Conservation (phyloP, 1,284 basidiomycete species). For the Puccinia horiana region DNA sequence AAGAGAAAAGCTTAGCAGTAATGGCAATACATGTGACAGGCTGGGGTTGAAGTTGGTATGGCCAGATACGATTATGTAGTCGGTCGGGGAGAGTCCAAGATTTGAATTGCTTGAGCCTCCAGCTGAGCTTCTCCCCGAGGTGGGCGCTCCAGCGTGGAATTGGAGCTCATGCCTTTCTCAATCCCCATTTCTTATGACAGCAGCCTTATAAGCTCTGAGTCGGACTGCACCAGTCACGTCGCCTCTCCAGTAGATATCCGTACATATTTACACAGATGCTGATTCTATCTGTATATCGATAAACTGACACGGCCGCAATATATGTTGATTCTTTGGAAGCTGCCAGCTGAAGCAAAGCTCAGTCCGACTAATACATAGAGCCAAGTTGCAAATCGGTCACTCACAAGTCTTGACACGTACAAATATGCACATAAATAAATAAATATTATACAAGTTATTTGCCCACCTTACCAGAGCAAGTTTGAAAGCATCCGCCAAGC, state of each 20-base stretch:
- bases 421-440: neutral
- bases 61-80: too few relatives aligned
- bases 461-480: constrained; percentile 6
- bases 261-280: neutral
- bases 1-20: neutral
- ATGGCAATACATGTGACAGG: neutral
- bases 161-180: neutral
- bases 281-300: neutral
- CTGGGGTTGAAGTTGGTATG: too few relatives aligned
- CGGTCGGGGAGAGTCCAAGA: too few relatives aligned
- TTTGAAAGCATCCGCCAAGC: neutral
- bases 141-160: neutral
- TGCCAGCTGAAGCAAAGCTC: constrained; percentile 4
- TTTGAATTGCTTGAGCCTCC: too few relatives aligned
- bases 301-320: constrained; percentile 9
- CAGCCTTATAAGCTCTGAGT: neutral
- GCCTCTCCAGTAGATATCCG: neutral
- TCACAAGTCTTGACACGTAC: constrained; percentile 11
- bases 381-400: constrained; percentile 8
- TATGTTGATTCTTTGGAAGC: neutral
- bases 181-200: neutral
- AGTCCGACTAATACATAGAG: neutral
- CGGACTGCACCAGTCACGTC: neutral
- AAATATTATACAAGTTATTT: neutral
- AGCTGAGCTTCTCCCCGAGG: neutral